Evolutionary conservation across 495 filamentous ascomycete genomes (phyloP), one percentile per base, ranked within the genome.

Genomic region (Penicillium herquei): DNA sequence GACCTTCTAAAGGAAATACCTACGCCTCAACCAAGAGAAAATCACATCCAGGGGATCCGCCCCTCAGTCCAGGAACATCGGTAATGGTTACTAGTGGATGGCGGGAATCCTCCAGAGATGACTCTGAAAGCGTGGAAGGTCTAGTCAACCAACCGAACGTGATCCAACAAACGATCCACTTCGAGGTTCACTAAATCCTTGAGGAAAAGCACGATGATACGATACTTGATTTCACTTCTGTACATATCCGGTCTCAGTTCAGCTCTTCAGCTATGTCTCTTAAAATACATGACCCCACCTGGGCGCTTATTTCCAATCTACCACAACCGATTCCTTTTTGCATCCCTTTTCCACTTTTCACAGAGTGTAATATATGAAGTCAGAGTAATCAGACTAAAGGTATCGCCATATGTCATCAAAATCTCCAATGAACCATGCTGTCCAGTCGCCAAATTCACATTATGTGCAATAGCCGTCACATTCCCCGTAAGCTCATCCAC

Each of bases 91-190:
- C 50, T 14, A 59, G 21, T 44, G 63, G 61, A 35, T 58, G 64
- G 58, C 52, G 56, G 13, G 61, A 64, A 21, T 48, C 58, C 2
- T 16, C 32, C n/a, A 52, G 51, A 45, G 64, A 55, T 13, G 64
- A 67, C 17, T 51, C 51, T 7, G 64, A 67, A 41, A 67, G 64
- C 46, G 59, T 54, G 52, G 52, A 64, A 49, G 57, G 52, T 6
- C 40, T 67, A 12, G 64, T 67, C 7, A 52, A 45, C 5, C 56
- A 56, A 39, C 56, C 54, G n/a, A 60, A 60, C 55, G 55, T 55
- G 16, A 60, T 67, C 40, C 57, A 60, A 32, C 54, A 61, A 50
- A 67, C 64, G 34, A 55, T 67, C 17, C 54, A 67, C 21, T 61
- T 67, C 32, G 62, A 67, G 55, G 59, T 67, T 16, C 60, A 55